Base-by-base conservation (phyloP, 495 filamentous ascomycete genomes). In the Aspergillus biplanus region DNA sequence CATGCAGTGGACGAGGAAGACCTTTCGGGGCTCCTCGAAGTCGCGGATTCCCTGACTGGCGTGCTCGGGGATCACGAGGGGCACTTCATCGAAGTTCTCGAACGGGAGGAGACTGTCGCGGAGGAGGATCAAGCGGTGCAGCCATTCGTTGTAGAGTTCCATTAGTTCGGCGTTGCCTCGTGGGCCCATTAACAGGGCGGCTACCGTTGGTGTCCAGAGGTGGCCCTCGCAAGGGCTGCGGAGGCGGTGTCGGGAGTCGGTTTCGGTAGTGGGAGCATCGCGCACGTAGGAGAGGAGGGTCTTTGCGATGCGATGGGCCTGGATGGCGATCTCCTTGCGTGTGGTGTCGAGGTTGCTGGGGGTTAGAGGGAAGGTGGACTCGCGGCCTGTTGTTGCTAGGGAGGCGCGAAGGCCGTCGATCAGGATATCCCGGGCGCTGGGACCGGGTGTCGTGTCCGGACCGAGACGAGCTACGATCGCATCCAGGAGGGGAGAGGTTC, bases 1-100 rank as follows among this genome's bases (percentile, higher is more conserved):
- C 56, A 58, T 58, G 39, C 56, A 58, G 12, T 58, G 56, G 3
- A 58, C 56, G 6, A 58, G 56, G 37, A 58, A 58, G 18, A 58
- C 35, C 7, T 58, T 58, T n/a, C 56, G 56, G 9, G 56, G 35
- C 39, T 58, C 56, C 12, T 58, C 56, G 11, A 58, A 58, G 39
- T 58, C 56, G 21, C 56, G 56, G 18, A 58, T 58, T 0, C 56
- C 56, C 5, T 42, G 37, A 5, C 35, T 47, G 2, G 56, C 37
- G 21, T 42, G n/a, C 18, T 58, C 39, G 8, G 56, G 56, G 42
- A 58, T 58, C 35, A 58, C 56, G 0, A 58, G 37, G 18, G 56
- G 56, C 31, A 58, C 56, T 12, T 58, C 56, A 16, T 42, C 39
- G 21, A 58, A 58, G 27, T 58, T 58, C 27, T 58, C 56, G 18